phyloP scores from a whole-genome alignment of 2,329 filamentous ascomycete species.

The Clonostachys solani region DNA sequence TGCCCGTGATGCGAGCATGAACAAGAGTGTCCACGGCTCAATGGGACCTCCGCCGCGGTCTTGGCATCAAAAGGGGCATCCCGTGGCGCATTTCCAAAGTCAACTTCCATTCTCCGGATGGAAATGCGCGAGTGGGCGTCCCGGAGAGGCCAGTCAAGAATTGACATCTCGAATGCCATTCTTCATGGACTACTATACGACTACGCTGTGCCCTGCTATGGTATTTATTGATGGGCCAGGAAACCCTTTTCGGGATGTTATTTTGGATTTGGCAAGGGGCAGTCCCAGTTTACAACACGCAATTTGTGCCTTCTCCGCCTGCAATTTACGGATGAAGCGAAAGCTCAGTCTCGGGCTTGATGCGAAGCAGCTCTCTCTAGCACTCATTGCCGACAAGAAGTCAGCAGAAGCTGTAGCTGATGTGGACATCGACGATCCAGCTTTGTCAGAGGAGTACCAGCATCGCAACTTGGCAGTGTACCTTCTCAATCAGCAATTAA shows the following conservation, averaged over 20 bases:
- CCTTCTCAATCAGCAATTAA: conserved; percentile 78
- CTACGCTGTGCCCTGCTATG: conserved; percentile 86
- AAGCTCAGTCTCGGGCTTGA: conserved; percentile 59
- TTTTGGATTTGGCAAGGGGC: conserved; percentile 70
- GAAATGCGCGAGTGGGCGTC: conserved; percentile 44
- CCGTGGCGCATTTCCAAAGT: conserved; percentile 12
- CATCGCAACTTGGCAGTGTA: conserved; percentile 77
- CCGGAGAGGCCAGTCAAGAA: conserved; percentile 48
- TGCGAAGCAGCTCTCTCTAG: conserved; percentile 43
- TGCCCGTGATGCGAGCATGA: conserved; percentile 48
- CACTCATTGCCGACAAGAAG: conserved; percentile 40
- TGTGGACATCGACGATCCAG: conserved; percentile 54
- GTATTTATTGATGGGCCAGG: conserved; percentile 83
- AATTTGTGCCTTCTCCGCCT: conserved; percentile 82
- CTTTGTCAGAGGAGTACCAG: conserved; percentile 75
- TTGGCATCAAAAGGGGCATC: conserved; percentile 34
- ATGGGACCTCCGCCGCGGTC: conserved; percentile 41
- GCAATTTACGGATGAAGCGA: conserved; percentile 84
- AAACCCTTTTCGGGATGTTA: conserved; percentile 83
- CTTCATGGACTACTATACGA: conserved; percentile 91
- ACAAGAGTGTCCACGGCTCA: conserved; percentile 42
- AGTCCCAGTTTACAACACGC: conserved; percentile 88
- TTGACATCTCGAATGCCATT: conserved; percentile 77
- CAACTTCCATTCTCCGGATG: conserved; percentile 25
- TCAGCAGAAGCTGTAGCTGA: conserved; percentile 38